phyloP scores from a whole-genome alignment of 768 basidiomycete genomes.

The Suillus occidentalis region DNA sequence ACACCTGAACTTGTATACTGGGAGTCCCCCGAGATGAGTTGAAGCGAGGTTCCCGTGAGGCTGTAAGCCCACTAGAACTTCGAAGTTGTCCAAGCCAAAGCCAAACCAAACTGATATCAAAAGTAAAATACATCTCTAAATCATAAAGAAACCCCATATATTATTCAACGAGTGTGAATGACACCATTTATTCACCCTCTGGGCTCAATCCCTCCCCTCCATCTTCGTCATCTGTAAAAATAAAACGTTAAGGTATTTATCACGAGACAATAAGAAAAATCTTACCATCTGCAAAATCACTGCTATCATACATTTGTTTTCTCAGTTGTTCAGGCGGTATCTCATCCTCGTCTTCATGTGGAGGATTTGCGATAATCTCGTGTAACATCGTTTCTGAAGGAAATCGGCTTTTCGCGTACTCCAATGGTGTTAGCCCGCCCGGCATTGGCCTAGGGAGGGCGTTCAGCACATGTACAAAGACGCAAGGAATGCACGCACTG shows the following conservation, averaged over 20 bases:
- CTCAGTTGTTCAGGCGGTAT: neutral
- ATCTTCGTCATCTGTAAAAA: neutral
- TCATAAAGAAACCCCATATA: neutral
- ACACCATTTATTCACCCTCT: neutral
- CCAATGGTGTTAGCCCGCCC: constrained; percentile 2
- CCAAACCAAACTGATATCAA: no score
- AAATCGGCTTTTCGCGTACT: neutral
- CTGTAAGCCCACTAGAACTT: no score
- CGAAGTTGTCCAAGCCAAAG: no score
- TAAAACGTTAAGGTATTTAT: neutral
- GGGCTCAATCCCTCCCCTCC: neutral
- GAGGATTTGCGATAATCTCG: neutral
- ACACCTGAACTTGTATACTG: no score
- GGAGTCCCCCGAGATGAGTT: no score
- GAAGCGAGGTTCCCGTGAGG: no score
- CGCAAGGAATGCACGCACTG: neutral
- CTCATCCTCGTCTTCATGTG: neutral
- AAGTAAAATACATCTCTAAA: neutral
- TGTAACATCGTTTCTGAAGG: neutral
- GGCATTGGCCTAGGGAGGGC: neutral
- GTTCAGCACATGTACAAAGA: neutral
- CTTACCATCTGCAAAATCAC: neutral
- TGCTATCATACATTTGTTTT: neutral
- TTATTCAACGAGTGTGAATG: neutral
- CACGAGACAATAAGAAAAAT: no score